Evolutionary conservation across 2,329 filamentous ascomycete genomes (phyloP).

Genomic region (Microsporum audouinii): DNA sequence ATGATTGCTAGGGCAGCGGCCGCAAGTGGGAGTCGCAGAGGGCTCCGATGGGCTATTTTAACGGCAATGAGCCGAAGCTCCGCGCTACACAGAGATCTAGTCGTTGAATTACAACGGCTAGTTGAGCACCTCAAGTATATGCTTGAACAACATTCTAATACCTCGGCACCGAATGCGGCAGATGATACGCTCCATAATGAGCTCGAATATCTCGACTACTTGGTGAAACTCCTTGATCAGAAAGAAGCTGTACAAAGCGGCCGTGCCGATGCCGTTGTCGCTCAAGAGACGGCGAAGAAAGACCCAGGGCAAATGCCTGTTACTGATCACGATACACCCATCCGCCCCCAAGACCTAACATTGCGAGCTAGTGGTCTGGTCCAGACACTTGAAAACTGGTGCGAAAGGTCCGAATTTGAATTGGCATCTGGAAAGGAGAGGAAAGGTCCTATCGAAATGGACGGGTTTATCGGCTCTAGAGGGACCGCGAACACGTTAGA

Average conservation of each 20-base stretch:
- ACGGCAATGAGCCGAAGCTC: constrained; percentile 27
- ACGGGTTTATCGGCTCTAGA: not conserved
- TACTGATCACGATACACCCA: not conserved
- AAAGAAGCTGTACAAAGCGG: constrained; percentile 1
- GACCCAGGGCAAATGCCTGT: not conserved
- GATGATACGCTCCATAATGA: not conserved
- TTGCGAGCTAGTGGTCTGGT: not conserved
- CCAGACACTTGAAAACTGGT: constrained; percentile 6
- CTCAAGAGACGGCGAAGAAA: not conserved
- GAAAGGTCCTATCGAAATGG: not conserved
- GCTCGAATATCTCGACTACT: constrained; percentile 7
- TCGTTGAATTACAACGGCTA: constrained; percentile 25
- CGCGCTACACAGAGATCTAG: constrained; percentile 22
- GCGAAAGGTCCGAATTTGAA: constrained; percentile 10
- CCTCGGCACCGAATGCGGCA: not conserved
- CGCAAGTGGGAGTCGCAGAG: constrained; percentile 21
- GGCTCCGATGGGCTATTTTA: constrained; percentile 32
- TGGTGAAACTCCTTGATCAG: constrained; percentile 6
- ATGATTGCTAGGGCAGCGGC: constrained; percentile 29
- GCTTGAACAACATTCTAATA: not conserved
- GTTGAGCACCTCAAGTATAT: constrained; percentile 3
- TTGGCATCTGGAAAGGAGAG: not conserved
- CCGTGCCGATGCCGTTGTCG: not conserved
- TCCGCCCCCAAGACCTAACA: not conserved
- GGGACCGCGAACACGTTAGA: too few relatives aligned